phyloP scores from a whole-genome alignment of 306 rosid species.

The Abrus pulchellus region DNA sequence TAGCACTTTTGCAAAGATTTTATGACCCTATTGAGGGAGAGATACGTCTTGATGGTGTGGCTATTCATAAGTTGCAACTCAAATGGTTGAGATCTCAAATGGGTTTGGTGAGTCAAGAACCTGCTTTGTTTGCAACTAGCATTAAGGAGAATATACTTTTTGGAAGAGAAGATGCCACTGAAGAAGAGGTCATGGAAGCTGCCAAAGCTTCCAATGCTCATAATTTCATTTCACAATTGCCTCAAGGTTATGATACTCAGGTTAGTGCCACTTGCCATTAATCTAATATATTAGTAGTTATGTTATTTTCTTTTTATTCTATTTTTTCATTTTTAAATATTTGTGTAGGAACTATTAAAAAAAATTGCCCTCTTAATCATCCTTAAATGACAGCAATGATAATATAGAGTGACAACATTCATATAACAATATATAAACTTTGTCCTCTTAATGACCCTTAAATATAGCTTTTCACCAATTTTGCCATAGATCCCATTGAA shows the following conservation, averaged over 20 bases:
- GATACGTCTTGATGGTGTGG: conserved; percentile 75
- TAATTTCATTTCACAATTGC: conserved; percentile 74
- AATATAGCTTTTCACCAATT: neutral
- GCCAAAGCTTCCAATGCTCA: conserved; percentile 91
- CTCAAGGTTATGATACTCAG: conserved; percentile 85
- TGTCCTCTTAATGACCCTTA: neutral
- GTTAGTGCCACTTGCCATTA: conserved; percentile 45
- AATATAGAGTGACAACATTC: too few relatives aligned
- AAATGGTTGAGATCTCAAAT: conserved; percentile 90
- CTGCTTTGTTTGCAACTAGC: conserved; percentile 83
- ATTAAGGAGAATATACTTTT: conserved; percentile 85
- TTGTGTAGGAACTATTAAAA: too few relatives aligned
- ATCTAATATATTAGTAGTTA: neutral
- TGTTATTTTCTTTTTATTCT: neutral
- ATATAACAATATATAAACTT: too few relatives aligned
- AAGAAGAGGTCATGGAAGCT: conserved; percentile 70
- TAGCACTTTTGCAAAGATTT: conserved; percentile 83
- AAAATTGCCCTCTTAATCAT: too few relatives aligned
- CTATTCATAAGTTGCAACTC: conserved; percentile 66
- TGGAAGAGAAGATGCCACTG: conserved; percentile 82
- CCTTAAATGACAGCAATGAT: too few relatives aligned
- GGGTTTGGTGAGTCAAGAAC: conserved; percentile 98
- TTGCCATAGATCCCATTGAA: neutral
- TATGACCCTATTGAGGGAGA: conserved; percentile 85
- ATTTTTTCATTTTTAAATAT: too few relatives aligned